Conservation (phyloP, 2,329 filamentous ascomycete species). For the Waltergamsia citrina region DNA sequence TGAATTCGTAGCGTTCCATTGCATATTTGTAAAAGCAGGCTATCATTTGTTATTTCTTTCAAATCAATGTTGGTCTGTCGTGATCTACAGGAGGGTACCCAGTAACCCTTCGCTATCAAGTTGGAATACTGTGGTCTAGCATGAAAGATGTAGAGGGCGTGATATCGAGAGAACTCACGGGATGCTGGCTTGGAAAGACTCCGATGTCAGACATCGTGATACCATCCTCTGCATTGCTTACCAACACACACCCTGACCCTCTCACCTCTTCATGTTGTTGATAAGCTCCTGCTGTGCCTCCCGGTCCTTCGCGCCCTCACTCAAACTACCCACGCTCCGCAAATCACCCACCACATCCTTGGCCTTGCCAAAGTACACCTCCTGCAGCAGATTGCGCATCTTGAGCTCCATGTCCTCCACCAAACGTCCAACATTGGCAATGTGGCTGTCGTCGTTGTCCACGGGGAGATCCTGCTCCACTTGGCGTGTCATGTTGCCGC, state of each 20-base stretch:
- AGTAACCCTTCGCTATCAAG: too few species aligned
- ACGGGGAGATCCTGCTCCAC: conserved; percentile 86
- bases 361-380: conserved; percentile 98
- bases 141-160: too few species aligned
- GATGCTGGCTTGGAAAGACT: too few species aligned
- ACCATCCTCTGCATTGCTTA: too few species aligned
- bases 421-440: conserved; percentile 86
- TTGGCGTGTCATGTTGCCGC: conserved; percentile 96
- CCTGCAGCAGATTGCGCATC: conserved; percentile 96
- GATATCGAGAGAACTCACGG: too few species aligned
- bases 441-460: conserved; percentile 84
- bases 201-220: too few species aligned
- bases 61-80: too few species aligned
- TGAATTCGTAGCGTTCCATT: too few species aligned
- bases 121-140: too few species aligned
- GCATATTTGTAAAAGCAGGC: too few species aligned
- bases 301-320: conserved; percentile 73
- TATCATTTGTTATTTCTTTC: too few species aligned
- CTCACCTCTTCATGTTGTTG: conserved; percentile 42
- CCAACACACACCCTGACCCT: neutral
- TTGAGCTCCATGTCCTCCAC: conserved; percentile 99
- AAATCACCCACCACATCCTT: conserved; percentile 97
- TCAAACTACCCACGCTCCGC: conserved; percentile 75
- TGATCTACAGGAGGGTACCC: too few species aligned
- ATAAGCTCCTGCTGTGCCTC: conserved; percentile 88